Base-by-base conservation (phyloP, 148 eudicot genomes). In the Rhododendron griersonianum region DNA sequence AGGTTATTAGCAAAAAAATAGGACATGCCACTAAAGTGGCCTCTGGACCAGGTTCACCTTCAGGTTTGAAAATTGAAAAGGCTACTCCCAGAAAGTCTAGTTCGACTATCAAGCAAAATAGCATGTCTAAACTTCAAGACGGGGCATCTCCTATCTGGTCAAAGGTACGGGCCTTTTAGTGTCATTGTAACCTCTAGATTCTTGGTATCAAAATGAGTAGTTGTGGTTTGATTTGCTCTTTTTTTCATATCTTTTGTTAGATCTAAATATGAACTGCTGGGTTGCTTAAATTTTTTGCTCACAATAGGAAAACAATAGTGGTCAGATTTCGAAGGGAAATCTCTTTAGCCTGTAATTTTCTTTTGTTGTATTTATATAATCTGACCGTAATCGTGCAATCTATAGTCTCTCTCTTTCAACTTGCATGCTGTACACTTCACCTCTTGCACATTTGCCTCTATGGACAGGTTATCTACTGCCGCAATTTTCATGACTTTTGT, bases 21-120 rank as follows among this genome's bases (percentile, higher is more conserved):
- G 63, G 45, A 33, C 28, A 13, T 80, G 11, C 82, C 53, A 14
- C n/a, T 65, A 9, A 65, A 44, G 50, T 48, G 25, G 48, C 9
- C 28, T 44, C 85, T 16, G 85, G 45, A 69, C 33, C 25, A 84
- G 61, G 35, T 45, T 74, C 44, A 78, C 78, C n/a, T 23, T 50
- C 63, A 37, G 88, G 86, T 78, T 78, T 83, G 48, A 83, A 83
- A 63, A 63, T 21, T 77, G 61, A 47, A 51, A 86, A 53, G 47
- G 77, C 16, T 77, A 57, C 15, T 30, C n/a, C 35, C 18, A 30
- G 74, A 83, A 87, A 87, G 83, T 28, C 44, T 57, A 10, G 35
- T 61, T 45, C 1, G 11, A 75, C 65, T 83, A 11, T 33, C 53
- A 75, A 82, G 75, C 81, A 30, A 57, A 82, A 59, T 48, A 45